Evolutionary conservation across 305 asterid genomes (phyloP).

Genomic region (Solanum hybrid): DNA sequence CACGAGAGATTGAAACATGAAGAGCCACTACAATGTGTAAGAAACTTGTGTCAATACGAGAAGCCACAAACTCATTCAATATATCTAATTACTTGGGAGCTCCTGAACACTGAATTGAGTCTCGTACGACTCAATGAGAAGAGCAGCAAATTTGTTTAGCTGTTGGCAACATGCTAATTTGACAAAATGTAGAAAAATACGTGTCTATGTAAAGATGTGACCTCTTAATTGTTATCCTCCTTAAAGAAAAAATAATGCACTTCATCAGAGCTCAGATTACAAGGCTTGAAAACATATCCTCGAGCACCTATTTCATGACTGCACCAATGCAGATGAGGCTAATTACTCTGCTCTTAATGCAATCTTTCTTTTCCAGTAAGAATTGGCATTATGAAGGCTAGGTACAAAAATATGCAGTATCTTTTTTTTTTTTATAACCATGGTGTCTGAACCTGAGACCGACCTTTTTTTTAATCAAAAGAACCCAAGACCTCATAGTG

Average conservation of each 20-base stretch:
- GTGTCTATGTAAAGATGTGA: not conserved
- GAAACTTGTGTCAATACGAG: not conserved
- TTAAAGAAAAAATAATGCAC: not conserved
- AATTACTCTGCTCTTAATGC: not conserved
- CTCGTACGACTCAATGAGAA: not conserved
- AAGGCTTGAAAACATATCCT: not conserved
- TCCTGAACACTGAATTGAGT: not conserved
- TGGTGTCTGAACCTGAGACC: not conserved
- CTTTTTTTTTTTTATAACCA: not conserved
- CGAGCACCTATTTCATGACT: not conserved
- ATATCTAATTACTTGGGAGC: not conserved
- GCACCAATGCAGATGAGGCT: not conserved
- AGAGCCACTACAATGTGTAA: constrained; percentile 28
- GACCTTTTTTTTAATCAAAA: not conserved
- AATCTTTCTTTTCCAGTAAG: not conserved
- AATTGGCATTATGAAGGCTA: not conserved
- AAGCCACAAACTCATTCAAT: not conserved
- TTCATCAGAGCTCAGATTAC: not conserved
- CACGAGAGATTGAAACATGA: constrained; percentile 44
- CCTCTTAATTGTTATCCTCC: not conserved
- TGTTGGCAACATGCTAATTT: not conserved
- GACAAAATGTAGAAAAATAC: not conserved
- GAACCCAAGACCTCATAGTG: not conserved
- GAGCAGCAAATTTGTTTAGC: not conserved
- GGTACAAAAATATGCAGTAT: not conserved